Base-by-base conservation (phyloP, 1,284 basidiomycete genomes). In the Microbotryomycetes sp. region DNA sequence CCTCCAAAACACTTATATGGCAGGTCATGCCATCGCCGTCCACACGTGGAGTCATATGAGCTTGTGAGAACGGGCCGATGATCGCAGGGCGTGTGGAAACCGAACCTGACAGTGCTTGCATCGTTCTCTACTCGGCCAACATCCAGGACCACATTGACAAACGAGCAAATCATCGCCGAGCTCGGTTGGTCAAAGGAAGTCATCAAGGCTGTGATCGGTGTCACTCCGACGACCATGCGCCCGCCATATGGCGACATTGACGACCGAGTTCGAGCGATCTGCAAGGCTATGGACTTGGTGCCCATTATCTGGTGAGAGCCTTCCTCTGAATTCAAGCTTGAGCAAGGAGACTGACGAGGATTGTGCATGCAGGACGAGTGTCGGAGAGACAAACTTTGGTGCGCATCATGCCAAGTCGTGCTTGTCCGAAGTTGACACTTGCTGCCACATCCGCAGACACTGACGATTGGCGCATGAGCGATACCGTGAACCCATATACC, bases 171-270 rank as follows among this genome's bases (percentile, higher is more conserved):
- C 63, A 89, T 96, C 29, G 91, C 91, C 23, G 92, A 97, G 76
- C 81, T 97, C 53, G 91, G 88, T 54, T 97, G 89, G 86, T 89
- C 89, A 60, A 86, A 86, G 66, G 84, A 89, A 77, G 85, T 85
- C 54, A 94, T 97, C 77, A 45, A 29, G 5, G 59, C 62, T 21
- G 66, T 69, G 48, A 71, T 70, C 23, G 73, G 73, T 49, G 73
- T 74, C 56, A 73, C 73, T 11, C 72, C 73, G 54, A 72, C 70
- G 65, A 31, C 64, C 15, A 60, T 51, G 57, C 28, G 51, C 47
- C 77, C 71, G 9, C 55, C 60, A 31, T 65, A 73, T 61, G 76
- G 77, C 54, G 78, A 79, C 62, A 76, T 76, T 62, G 88, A 93
- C 75, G 88, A 93, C 76, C 88, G 90, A 73, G 88, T 93, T 55